phyloP scores from a whole-genome alignment of 2,329 filamentous ascomycete species.

The Dothistroma pini region DNA sequence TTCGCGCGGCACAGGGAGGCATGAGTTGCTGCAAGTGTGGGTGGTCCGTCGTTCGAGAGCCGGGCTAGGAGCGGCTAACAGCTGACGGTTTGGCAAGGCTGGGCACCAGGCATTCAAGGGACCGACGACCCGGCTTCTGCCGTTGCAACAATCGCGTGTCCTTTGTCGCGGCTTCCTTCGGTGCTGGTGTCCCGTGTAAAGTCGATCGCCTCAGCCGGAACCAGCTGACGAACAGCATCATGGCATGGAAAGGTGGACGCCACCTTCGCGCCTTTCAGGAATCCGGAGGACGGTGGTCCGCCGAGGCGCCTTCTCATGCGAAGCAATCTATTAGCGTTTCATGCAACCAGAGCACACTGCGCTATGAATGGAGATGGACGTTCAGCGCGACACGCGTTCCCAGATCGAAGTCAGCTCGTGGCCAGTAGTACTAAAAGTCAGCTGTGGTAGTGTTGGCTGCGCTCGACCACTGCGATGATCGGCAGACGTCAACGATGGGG shows the following conservation, averaged over 20 bases:
- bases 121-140: constrained; percentile 12
- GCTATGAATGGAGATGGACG: constrained; percentile 5
- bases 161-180: not conserved
- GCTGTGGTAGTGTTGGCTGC: too few relatives aligned
- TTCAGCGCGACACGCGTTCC: constrained; percentile 1
- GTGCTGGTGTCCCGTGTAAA: not conserved
- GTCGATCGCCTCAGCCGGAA: not conserved
- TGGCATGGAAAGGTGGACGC: constrained; percentile 18
- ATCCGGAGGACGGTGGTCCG: constrained; percentile 6
- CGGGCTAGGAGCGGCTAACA: constrained; percentile 12
- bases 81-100: constrained; percentile 7
- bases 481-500: not conserved
- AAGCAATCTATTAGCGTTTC: constrained; percentile 21
- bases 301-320: constrained; percentile 15
- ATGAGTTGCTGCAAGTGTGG: constrained; percentile 11
- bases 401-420: not conserved
- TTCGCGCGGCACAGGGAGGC: constrained; percentile 8
- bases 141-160: constrained; percentile 8
- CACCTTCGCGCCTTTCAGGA: constrained; percentile 14
- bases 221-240: not conserved
- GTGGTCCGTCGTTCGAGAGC: constrained; percentile 12
- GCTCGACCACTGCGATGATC: not conserved
- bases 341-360: constrained; percentile 10
- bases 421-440: not conserved
- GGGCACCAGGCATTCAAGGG: constrained; percentile 13